phyloP scores from a whole-genome alignment of 495 filamentous ascomycete species.

The Geoglossum glabrum region DNA sequence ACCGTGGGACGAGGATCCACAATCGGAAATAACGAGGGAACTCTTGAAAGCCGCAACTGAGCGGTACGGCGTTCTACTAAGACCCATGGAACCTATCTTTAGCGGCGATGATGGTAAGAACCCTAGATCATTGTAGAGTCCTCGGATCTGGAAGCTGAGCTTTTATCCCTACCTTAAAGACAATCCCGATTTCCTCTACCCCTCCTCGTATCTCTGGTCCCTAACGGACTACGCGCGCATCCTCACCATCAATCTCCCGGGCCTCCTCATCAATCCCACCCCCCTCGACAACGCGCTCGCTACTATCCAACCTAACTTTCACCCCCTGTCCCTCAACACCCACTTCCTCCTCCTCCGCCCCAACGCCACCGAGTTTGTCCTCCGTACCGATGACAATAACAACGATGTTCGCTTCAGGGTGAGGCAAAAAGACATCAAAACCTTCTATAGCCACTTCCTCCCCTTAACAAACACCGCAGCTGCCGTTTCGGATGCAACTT shows the following conservation, averaged over 20 bases:
- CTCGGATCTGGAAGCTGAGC: not conserved
- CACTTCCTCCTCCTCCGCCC: not conserved
- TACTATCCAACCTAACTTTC: not conserved
- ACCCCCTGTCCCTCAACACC: not conserved
- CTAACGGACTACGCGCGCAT: slow-evolving; percentile 24
- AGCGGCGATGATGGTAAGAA: slow-evolving; percentile 6
- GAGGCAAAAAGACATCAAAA: not conserved
- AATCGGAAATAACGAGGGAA: slow-evolving; percentile 19
- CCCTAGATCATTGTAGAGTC: not conserved
- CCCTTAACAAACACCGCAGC: not conserved
- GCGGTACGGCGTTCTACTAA: slow-evolving; percentile 22
- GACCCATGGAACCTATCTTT: slow-evolving; percentile 18
- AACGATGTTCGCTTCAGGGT: not conserved
- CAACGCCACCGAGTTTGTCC: not conserved
- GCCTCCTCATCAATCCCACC: slow-evolving; percentile 21
- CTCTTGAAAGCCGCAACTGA: slow-evolving; percentile 23
- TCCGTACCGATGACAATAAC: not conserved
- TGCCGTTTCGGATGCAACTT: not conserved
- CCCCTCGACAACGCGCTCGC: slow-evolving; percentile 25
- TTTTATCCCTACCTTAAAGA: not conserved
- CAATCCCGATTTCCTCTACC: not conserved
- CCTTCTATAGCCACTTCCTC: not conserved
- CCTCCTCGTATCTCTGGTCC: slow-evolving; percentile 12
- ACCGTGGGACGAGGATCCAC: slow-evolving; percentile 19
- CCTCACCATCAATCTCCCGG: slow-evolving; percentile 20